Evolutionary conservation across 768 basidiomycete genomes (phyloP).

Genomic region (Royoungia palumana): DNA sequence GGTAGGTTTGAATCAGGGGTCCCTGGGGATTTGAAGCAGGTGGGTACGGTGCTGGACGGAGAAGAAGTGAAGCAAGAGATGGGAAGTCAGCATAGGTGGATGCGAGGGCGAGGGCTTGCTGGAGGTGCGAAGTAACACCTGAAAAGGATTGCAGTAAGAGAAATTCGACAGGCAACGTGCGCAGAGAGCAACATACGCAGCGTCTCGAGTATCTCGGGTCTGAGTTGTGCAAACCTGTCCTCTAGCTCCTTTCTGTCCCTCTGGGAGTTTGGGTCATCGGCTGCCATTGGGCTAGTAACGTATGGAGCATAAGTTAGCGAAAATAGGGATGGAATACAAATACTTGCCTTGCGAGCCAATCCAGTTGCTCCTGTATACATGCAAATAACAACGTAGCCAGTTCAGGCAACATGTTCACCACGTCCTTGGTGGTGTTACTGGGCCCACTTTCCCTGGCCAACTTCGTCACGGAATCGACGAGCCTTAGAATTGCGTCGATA

Average conservation of each 20-base stretch:
- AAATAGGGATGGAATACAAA: neutral
- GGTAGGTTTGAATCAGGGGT: constrained; percentile 62
- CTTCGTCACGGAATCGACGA: constrained; percentile 66
- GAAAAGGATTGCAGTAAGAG: neutral
- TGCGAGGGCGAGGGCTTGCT: constrained; percentile 76
- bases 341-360: constrained; percentile 61
- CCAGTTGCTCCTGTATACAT: constrained; percentile 63
- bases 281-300: constrained; percentile 41
- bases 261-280: constrained; percentile 46
- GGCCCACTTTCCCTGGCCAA: constrained; percentile 15
- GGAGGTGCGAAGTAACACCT: constrained; percentile 67
- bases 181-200: constrained; percentile 55
- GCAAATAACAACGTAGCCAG: constrained; percentile 62
- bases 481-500: constrained; percentile 63
- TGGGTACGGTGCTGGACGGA: constrained; percentile 60
- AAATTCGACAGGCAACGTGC: neutral
- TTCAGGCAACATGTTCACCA: constrained; percentile 56
- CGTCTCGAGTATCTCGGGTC: constrained; percentile 75
- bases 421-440: constrained; percentile 30
- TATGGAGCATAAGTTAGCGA: constrained; percentile 1
- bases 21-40: constrained; percentile 64
- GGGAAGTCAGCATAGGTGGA: constrained; percentile 85
- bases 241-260: constrained; percentile 58
- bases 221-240: constrained; percentile 64
- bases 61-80: constrained; percentile 80